Percentiles rank a stretch among this genome's conserved stretches.
Conservation (phyloP, 202 grass and related monocot genomes). For the Digitaria exilis region DNA sequence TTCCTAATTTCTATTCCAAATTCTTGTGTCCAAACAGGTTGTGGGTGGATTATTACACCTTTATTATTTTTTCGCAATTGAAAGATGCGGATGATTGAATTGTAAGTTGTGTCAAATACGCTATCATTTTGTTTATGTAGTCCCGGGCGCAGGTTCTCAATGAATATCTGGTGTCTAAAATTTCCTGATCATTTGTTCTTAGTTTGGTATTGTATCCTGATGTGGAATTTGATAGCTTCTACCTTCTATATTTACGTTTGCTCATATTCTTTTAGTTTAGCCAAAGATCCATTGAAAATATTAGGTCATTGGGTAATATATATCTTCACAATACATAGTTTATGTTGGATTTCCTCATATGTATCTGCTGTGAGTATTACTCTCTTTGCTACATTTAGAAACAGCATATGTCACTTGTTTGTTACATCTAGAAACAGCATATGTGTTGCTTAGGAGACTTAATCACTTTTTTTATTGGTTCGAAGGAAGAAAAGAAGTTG, state of each 20-base stretch:
- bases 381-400: not conserved
- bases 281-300: not conserved
- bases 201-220: not conserved
- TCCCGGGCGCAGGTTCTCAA: not conserved
- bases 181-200: not conserved
- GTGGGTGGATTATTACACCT: not conserved
- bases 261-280: not conserved
- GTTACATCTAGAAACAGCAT: not conserved
- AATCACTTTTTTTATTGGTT: not conserved
- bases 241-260: not conserved
- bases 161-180: not conserved
- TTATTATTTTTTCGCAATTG: not conserved
- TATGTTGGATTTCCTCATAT: not conserved
- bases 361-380: not conserved
- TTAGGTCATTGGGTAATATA: not conserved
- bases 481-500: conserved; percentile 40
- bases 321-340: not conserved
- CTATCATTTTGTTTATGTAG: not conserved
- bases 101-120: not conserved
- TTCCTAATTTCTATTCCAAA: not conserved
- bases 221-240: not conserved
- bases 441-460: not conserved
- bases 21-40: not conserved
- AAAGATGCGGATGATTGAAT: not conserved
- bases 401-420: not conserved